Evolutionary conservation across 148 eudicot species (phyloP).

Genomic region (Camellia granthamiana): DNA sequence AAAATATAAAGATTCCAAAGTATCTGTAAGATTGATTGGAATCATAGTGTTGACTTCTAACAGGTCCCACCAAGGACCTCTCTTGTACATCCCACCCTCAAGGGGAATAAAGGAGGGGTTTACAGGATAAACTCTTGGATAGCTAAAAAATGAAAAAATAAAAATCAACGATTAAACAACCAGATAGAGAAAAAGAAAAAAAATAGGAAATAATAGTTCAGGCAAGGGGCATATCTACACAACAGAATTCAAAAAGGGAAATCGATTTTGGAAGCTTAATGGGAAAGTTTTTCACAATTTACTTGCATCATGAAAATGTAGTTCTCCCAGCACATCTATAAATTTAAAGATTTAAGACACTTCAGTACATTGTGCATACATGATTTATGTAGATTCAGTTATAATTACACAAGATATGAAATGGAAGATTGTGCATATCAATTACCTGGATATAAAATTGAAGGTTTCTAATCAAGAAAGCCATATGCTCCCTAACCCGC

Average conservation of each 20-base stretch:
- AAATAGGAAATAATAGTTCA: neutral
- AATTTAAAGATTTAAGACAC: neutral
- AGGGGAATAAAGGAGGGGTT: constrained; percentile 6
- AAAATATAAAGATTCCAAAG: neutral
- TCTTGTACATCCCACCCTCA: constrained; percentile 4
- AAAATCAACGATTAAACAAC: neutral
- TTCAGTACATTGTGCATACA: neutral
- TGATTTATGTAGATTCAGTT: neutral
- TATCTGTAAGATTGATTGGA: neutral
- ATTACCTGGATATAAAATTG: constrained; percentile 95
- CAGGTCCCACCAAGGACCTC: neutral
- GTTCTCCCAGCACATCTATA: neutral
- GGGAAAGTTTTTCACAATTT: constrained; percentile 1
- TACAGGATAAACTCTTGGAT: neutral
- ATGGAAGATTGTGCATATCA: neutral
- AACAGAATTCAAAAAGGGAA: neutral
- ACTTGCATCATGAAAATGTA: neutral
- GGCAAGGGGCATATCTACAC: neutral
- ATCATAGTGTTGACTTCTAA: neutral
- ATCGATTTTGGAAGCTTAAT: neutral
- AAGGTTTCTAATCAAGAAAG: constrained; percentile 89
- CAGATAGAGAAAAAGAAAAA: neutral
- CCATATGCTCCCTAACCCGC: constrained; percentile 99
- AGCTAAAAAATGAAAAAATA: neutral
- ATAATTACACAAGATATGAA: neutral